These are phyloP conservation scores for Tulasnella calospora DNA, from an alignment of 768 basidiomycete species.

Conservation along the genomic window DNA sequence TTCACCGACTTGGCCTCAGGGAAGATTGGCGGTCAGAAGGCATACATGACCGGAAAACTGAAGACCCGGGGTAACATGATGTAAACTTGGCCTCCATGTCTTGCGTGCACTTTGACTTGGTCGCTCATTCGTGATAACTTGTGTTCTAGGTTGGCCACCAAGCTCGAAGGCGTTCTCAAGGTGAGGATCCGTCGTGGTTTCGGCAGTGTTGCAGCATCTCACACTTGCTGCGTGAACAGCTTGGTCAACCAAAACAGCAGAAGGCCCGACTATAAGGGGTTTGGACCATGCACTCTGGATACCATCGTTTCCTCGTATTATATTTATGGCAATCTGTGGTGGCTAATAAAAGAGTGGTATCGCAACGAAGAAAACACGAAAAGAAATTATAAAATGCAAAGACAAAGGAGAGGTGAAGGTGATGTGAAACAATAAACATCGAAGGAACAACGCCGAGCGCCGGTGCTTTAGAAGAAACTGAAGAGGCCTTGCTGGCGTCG, in stretches of 20 bases:
- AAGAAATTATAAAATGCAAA: constrained; percentile 27
- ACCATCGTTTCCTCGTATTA: constrained; percentile 5
- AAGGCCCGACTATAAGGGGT: constrained; percentile 44
- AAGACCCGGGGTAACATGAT: constrained; percentile 90
- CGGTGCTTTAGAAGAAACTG: constrained; percentile 49
- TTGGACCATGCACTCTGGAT: background rate
- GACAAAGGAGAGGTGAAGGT: background rate
- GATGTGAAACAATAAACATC: background rate
- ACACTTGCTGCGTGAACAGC: background rate
- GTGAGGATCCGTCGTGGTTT: constrained; percentile 39
- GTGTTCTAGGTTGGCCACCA: constrained; percentile 58
- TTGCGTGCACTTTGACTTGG: background rate
- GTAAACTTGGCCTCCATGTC: constrained; percentile 32
- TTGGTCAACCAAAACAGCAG: constrained; percentile 31
- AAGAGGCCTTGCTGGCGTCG: constrained; percentile 76
- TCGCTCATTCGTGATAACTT: background rate
- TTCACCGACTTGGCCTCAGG: constrained; percentile 66
- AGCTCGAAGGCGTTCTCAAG: constrained; percentile 78
- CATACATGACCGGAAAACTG: constrained; percentile 91
- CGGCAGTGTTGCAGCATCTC: background rate
- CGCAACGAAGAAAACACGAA: background rate
- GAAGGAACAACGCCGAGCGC: background rate
- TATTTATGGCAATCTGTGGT: constrained; percentile 1
- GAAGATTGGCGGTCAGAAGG: constrained; percentile 88
- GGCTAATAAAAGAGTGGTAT: constrained; percentile 11